Conservation (phyloP, 2,329 filamentous ascomycete genomes). For the Penicillium capsulatum region DNA sequence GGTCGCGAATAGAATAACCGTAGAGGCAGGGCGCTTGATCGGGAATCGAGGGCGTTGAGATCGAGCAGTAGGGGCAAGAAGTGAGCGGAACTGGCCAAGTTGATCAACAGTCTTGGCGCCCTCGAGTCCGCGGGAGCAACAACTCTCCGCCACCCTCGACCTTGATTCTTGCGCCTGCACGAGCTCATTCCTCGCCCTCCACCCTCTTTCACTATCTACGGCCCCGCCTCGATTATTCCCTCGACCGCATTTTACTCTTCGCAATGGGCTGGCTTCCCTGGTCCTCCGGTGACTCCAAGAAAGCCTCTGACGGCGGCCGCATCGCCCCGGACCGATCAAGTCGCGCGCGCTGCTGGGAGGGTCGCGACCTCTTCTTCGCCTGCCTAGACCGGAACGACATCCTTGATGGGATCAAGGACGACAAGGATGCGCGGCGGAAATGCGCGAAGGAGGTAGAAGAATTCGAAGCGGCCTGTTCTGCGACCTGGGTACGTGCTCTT, state of each 20-base stretch:
- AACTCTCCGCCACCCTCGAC: conserved; percentile 4
- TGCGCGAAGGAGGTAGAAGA: conserved; percentile 58
- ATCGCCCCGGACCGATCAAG: conserved; percentile 82
- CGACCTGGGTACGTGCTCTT: conserved; percentile 70
- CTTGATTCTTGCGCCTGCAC: too few species aligned
- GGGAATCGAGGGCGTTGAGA: conserved; percentile 1
- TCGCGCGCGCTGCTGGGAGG: conserved; percentile 81
- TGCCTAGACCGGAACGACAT: conserved; percentile 82
- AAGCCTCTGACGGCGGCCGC: conserved; percentile 55
- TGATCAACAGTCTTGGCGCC: conserved; percentile 27
- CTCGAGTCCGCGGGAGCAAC: conserved; percentile 17
- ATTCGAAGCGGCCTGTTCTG: conserved; percentile 82
- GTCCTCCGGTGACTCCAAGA: conserved; percentile 42
- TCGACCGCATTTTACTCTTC: not conserved
- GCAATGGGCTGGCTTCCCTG: conserved; percentile 54
- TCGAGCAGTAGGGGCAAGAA: too few species aligned
- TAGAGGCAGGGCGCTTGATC: too few species aligned
- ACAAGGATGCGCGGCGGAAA: conserved; percentile 53
- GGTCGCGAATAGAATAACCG: too few species aligned
- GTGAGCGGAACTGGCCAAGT: not conserved
- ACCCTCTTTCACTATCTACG: too few species aligned
- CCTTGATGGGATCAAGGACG: conserved; percentile 64
- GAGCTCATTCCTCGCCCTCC: not conserved
- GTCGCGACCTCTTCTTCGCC: conserved; percentile 79
- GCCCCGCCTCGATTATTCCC: too few species aligned